A percentile compares a stretch with the other conserved stretches of the same genome.
These are phyloP conservation scores for Pseudocercospora ulei DNA, from an alignment of 2,329 filamentous ascomycete species.

Conservation along the genomic window DNA sequence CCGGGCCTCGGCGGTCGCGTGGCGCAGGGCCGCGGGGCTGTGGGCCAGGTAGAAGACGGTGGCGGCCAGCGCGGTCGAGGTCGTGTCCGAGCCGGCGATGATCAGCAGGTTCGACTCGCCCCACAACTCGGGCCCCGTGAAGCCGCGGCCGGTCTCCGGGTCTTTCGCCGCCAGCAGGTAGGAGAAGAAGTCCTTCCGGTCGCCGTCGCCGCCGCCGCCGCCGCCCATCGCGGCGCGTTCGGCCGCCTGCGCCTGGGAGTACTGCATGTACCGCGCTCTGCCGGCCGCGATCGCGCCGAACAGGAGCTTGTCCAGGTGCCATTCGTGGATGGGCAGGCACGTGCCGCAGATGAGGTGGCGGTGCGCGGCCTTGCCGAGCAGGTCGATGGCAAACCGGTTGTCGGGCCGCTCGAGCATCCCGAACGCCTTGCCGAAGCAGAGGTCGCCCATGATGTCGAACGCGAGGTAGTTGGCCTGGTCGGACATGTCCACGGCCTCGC, in stretches of 20 bases:
- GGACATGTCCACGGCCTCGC: conserved; percentile 38
- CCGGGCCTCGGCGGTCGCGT: conserved; percentile 31
- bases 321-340: conserved; percentile 36
- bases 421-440: conserved; percentile 40
- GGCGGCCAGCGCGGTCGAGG: conserved; percentile 31
- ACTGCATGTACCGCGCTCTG: conserved; percentile 38
- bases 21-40: conserved; percentile 28
- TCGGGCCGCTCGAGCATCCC: conserved; percentile 37
- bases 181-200: conserved; percentile 28
- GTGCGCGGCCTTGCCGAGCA: conserved; percentile 22
- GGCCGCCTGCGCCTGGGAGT: conserved; percentile 38
- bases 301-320: conserved; percentile 37
- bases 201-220: conserved; percentile 31
- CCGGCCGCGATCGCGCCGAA: conserved; percentile 40
- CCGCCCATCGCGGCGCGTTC: conserved; percentile 34
- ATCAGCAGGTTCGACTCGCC: conserved; percentile 30
- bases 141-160: conserved; percentile 30
- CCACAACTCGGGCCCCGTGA: conserved; percentile 26
- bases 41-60: conserved; percentile 35
- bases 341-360: conserved; percentile 36
- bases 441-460: conserved; percentile 45
- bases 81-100: conserved; percentile 33
- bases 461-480: conserved; percentile 37
- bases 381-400: conserved; percentile 30
- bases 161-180: conserved; percentile 28